phyloP scores from a whole-genome alignment of 805 yeast species.

The Pichia membranifaciens region DNA sequence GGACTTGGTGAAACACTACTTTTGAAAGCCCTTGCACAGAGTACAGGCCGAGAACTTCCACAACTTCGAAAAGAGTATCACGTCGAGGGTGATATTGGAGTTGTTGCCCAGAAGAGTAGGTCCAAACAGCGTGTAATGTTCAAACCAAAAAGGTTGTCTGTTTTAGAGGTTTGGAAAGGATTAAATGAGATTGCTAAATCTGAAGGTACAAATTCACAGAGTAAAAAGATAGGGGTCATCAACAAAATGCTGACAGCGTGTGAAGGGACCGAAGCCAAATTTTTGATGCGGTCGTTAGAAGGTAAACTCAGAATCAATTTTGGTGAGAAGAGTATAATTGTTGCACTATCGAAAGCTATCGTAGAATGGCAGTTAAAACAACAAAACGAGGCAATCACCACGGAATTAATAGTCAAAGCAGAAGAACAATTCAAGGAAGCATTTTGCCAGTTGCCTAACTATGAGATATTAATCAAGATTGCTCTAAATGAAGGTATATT shows the following conservation, averaged over 20 bases:
- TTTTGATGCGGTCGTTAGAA: slow-evolving; percentile 80
- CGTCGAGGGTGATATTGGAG: slow-evolving; percentile 83
- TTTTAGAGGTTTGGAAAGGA: slow-evolving; percentile 65
- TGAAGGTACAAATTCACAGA: slow-evolving; percentile 79
- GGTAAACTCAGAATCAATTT: slow-evolving; percentile 90
- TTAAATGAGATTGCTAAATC: slow-evolving; percentile 71
- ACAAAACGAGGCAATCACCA: slow-evolving; percentile 23
- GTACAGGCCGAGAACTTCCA: slow-evolving; percentile 74
- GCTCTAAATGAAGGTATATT: slow-evolving; percentile 64
- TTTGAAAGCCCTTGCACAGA: slow-evolving; percentile 81
- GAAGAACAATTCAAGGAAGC: slow-evolving; percentile 81
- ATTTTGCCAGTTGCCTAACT: slow-evolving; percentile 85
- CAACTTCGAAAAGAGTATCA: slow-evolving; percentile 72
- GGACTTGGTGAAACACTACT: slow-evolving; percentile 90
- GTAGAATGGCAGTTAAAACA: slow-evolving; percentile 49
- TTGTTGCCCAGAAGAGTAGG: slow-evolving; percentile 79
- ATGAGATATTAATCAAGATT: slow-evolving; percentile 66
- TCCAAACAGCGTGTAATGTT: slow-evolving; percentile 89
- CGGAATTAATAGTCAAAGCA: slow-evolving; percentile 51
- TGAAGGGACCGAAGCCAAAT: slow-evolving; percentile 83
- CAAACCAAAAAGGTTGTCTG: slow-evolving; percentile 76
- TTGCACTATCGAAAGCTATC: slow-evolving; percentile 80
- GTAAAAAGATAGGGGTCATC: slow-evolving; percentile 68
- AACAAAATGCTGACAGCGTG: slow-evolving; percentile 83
- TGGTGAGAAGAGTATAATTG: slow-evolving; percentile 88